Base-by-base conservation (phyloP, 2,329 filamentous ascomycete genomes). In the Alternaria metachromatica region DNA sequence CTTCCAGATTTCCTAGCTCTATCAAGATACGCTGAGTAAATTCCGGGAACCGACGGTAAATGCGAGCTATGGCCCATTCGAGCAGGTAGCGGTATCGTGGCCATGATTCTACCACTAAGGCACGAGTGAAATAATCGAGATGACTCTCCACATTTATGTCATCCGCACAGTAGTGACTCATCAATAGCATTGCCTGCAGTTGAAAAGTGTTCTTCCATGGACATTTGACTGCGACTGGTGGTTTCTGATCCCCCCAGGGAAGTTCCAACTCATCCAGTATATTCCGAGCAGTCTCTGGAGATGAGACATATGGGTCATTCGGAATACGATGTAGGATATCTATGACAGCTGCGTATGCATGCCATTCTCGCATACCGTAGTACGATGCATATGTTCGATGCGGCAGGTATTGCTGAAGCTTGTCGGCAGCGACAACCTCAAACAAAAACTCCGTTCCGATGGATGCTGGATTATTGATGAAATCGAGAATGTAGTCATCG, bases 141-240 rank as follows among this genome's bases (percentile, higher is more conserved):
- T 83, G 78, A 1, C 62, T 21, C 15, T 76, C 69, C 1, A 73
- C 75, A 20, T 81, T 67, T 0, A 58, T 59, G 8, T 74, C 67
- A 9, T 45, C 45, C 2, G 82, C 61, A 33, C 76, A 78, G 28
- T 78, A 76, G 58, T 84, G 81, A 8, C 72, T 71, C 15, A 84
- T 77, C 0, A 85, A 59, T 2, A 85, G 69, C 72, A 85, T 79
- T 18, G 80, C 75, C 58, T 85, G 83, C 10, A 85, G 71, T 60
- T 85, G 84, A n/a, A 83, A 64, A 0, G 80, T 79, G n/a, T 80
- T 78, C 66, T 86, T 86, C 82, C 82, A 85, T 50, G 81, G 80
- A 62, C 76, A 81, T 43, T 84, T 81, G 37, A 82, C 80, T 5
- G 81, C 81, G 10, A 82, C 72, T 4, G 83, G 81, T 11, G 74